Base-by-base conservation (phyloP, 2,329 filamentous ascomycete genomes). In the Aspergillus fructus region DNA sequence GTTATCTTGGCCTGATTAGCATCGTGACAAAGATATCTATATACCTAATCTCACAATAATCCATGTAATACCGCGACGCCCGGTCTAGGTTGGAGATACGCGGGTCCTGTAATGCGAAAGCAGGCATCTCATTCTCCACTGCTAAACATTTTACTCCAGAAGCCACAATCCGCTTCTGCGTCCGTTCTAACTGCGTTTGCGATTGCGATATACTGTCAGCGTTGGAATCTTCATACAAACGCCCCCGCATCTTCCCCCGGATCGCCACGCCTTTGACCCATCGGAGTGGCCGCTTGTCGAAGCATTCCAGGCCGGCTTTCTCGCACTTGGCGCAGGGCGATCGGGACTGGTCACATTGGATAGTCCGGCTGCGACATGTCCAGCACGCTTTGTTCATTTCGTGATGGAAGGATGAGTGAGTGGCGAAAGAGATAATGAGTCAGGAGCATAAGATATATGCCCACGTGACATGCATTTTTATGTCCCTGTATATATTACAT, bases 191-290 rank as follows among this genome's bases (percentile, higher is more conserved):
- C 12, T 8, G 17, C n/a, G 23, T 12, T 5, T 17, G 17, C 5
- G n/a, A 19, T 12, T 17, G 23, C 11, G 17, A 2, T 13, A 42
- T 2, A 5, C 3, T 3, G 23, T 23, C 19, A 42, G n/a, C 1
- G 17, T 17, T 12, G 2, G 40, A 3, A n/a, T 15, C 15, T 9
- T 42, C 41, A 47, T 46, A 33, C n/a, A 48, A 42, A 37, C 9
- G 19, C 15, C 47, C 42, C 12, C 19, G 49, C 62, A 68, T 61
- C 34, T 65, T 67, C 3, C 68, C 67, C 27, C 71, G 70, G 56
- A 72, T 64, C 2, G 67, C 66, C 19, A 69, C 65, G 6, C 71
- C 71, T 49, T 68, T 62, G 12, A 72, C 71, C 71, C 71, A 73
- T 60, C 70, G 60, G 7, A 72, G 54, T 2, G 71, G 71, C 30